A percentile compares a stretch with the other conserved stretches of the same genome.
Conservation (phyloP, 2,329 filamentous ascomycete genomes). For the Xylaria multiplex region DNA sequence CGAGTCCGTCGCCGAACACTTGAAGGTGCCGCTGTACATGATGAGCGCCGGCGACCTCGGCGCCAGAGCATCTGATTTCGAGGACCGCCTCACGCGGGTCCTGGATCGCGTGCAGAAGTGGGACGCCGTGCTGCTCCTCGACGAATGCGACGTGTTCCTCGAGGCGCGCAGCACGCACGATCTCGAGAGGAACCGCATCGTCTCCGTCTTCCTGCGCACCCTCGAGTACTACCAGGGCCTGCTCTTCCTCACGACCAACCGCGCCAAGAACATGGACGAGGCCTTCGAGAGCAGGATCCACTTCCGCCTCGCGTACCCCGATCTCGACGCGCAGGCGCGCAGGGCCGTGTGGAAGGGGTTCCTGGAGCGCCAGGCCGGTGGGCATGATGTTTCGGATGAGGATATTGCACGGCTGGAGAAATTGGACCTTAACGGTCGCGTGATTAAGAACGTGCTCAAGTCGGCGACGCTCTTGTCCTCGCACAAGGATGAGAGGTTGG, state of each 20-base stretch:
- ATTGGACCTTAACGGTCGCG: conserved; percentile 58
- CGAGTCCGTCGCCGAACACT: conserved; percentile 53
- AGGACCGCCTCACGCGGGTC: conserved; percentile 49
- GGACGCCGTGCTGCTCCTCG: conserved; percentile 56
- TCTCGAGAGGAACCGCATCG: conserved; percentile 53
- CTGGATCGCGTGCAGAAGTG: conserved; percentile 53
- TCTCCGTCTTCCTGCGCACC: conserved; percentile 42
- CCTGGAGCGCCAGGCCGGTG: conserved; percentile 45
- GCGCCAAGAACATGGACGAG: conserved; percentile 50
- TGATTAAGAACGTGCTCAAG: conserved; percentile 62
- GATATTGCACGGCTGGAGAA: conserved; percentile 51
- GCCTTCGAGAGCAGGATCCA: conserved; percentile 53
- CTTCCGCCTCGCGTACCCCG: conserved; percentile 48
- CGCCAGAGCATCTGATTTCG: conserved; percentile 48
- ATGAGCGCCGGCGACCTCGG: conserved; percentile 55
- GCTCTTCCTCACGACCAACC: conserved; percentile 54
- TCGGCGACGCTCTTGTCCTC: conserved; percentile 50
- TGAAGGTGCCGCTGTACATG: conserved; percentile 52
- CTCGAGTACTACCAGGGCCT: conserved; percentile 52
- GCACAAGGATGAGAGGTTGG: conserved; percentile 19
- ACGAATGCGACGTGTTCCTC: conserved; percentile 58
- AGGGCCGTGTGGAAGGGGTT: conserved; percentile 52
- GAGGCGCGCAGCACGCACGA: conserved; percentile 49
- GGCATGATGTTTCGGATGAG: conserved; percentile 45
- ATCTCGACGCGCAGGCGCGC: conserved; percentile 45